A percentile compares a stretch with the other conserved stretches of the same genome.
Evolutionary conservation across 2,329 filamentous ascomycete genomes (phyloP).

Genomic region (Monilinia laxa): DNA sequence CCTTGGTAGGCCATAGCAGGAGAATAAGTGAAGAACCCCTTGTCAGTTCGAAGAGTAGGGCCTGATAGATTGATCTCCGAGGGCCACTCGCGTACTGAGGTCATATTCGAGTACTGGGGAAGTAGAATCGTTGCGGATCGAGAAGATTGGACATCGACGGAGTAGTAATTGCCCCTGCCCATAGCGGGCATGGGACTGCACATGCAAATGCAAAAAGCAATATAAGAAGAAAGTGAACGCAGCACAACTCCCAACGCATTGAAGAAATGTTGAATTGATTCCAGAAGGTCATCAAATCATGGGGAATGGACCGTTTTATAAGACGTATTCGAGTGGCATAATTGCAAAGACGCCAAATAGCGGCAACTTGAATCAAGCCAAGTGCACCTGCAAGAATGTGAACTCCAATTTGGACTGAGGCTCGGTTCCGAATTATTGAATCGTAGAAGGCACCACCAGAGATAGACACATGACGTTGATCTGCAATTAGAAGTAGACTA

Average conservation of each 20-base stretch:
- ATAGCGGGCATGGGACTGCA: background rate
- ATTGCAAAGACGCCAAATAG: slow-evolving; percentile 23
- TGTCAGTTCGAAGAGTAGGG: background rate
- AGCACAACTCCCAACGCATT: slow-evolving; percentile 10
- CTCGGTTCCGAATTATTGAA: slow-evolving; percentile 19
- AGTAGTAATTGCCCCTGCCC: slow-evolving; percentile 24
- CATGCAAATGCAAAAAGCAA: background rate
- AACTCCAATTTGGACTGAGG: slow-evolving; percentile 22
- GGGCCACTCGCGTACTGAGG: slow-evolving; percentile 15
- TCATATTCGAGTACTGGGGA: slow-evolving; percentile 19
- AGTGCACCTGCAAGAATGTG: slow-evolving; percentile 23
- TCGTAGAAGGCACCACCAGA: slow-evolving; percentile 13
- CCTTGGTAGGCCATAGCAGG: background rate
- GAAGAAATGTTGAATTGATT: background rate
- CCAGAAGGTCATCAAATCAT: slow-evolving; percentile 22
- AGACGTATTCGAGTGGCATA: slow-evolving; percentile 22
- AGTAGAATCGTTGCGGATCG: background rate
- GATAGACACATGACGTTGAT: background rate
- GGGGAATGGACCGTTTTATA: background rate
- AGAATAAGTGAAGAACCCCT: slow-evolving; percentile 14
- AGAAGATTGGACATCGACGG: background rate
- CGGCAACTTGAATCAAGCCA: slow-evolving; percentile 15
- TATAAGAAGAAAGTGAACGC: too few relatives aligned
- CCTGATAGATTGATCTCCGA: background rate
- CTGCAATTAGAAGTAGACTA: too few relatives aligned